phyloP scores from a whole-genome alignment of 306 rosid species.

The Medicago ruthenica region DNA sequence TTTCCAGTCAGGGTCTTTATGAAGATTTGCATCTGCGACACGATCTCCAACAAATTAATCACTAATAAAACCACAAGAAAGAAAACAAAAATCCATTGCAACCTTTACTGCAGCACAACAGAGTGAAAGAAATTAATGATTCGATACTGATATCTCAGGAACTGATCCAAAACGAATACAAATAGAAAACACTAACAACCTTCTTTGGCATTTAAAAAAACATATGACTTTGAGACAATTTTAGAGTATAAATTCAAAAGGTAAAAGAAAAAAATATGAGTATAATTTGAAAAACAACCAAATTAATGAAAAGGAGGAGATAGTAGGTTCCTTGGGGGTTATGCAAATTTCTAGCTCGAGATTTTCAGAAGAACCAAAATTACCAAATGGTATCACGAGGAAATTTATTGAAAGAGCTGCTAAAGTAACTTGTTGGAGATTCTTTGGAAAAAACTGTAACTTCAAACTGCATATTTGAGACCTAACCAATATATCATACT shows the following conservation, averaged over 20 bases:
- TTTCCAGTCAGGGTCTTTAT: no score
- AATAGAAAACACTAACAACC: not conserved
- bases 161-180: no score
- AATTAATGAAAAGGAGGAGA: not conserved
- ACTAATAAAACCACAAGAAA: no score
- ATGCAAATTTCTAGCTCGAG: not conserved
- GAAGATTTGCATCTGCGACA: no score
- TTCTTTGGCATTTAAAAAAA: no score
- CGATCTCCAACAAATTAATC: no score
- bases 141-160: no score
- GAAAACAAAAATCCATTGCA: no score
- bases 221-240: not conserved
- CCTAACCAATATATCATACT: not conserved
- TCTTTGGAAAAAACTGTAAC: not conserved
- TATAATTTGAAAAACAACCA: not conserved
- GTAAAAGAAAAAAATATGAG: not conserved
- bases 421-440: not conserved
- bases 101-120: no score
- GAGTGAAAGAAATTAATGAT: no score
- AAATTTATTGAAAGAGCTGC: not conserved
- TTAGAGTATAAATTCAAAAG: no score
- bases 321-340: not conserved
- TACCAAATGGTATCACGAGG: not conserved
- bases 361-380: not conserved
- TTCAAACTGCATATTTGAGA: not conserved